phyloP scores from a whole-genome alignment of 352 stramenopile species.

The Globisporangium irregulare region DNA sequence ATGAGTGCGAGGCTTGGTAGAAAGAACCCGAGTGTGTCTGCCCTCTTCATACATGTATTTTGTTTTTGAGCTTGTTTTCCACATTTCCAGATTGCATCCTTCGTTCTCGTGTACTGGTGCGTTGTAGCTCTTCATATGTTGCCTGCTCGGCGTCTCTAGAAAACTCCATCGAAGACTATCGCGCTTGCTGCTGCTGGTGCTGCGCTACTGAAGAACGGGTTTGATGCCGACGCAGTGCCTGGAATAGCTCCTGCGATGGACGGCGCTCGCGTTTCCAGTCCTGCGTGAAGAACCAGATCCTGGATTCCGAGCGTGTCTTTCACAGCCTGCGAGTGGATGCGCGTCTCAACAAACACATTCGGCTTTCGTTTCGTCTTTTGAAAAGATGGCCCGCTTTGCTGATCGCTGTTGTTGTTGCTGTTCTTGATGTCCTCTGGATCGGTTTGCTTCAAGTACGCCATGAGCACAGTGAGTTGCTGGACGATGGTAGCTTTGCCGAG shows the following conservation, averaged over 20 bases:
- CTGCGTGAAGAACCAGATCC: slow-evolving; percentile 23
- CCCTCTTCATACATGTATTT: slow-evolving; percentile 19
- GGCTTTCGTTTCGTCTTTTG: slow-evolving; percentile 1
- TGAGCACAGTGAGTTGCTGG: slow-evolving; percentile 32
- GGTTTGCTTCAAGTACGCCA: slow-evolving; percentile 32
- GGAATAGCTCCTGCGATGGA: not conserved
- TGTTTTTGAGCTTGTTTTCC: slow-evolving; percentile 8
- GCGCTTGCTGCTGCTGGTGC: not conserved
- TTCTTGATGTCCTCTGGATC: not conserved
- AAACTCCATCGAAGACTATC: slow-evolving; percentile 14
- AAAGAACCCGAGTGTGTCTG: not conserved
- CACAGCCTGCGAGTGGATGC: slow-evolving; percentile 28
- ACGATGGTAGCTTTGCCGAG: slow-evolving; percentile 23
- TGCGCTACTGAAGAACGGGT: slow-evolving; percentile 1
- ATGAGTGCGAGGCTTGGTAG: not conserved
- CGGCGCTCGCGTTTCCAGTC: slow-evolving; percentile 15
- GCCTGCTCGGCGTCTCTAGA: slow-evolving; percentile 3
- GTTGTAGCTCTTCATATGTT: not conserved
- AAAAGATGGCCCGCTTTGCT: not conserved
- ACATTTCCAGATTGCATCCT: not conserved
- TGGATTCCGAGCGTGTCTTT: slow-evolving; percentile 39
- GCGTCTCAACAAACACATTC: slow-evolving; percentile 23
- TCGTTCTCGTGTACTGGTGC: not conserved
- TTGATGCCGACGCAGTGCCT: not conserved
- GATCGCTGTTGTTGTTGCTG: not conserved